A percentile compares a stretch with the other conserved stretches of the same genome.
Evolutionary conservation across 495 filamentous ascomycete genomes (phyloP).

Genomic region (Penicillium herquei): DNA sequence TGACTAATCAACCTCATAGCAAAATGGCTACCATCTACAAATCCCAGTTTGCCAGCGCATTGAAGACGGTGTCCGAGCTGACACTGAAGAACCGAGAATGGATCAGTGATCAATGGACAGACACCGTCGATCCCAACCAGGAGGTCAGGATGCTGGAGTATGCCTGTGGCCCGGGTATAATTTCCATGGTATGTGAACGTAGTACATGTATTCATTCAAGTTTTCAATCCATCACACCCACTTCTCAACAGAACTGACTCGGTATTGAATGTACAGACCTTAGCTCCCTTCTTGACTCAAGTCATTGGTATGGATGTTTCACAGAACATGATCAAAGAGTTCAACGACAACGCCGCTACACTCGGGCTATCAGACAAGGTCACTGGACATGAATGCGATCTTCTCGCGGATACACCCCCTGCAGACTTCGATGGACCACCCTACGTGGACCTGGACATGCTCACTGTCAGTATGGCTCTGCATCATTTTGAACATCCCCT

Average conservation of each 20-base stretch:
- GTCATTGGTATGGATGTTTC: slow-evolving; percentile 67
- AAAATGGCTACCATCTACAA: slow-evolving; percentile 46
- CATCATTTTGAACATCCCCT: slow-evolving; percentile 70
- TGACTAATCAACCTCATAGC: slow-evolving; percentile 22
- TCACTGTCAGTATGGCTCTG: slow-evolving; percentile 62
- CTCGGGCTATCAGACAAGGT: slow-evolving; percentile 51
- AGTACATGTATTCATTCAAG: too few relatives aligned
- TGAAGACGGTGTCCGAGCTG: slow-evolving; percentile 34
- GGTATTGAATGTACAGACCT: slow-evolving; percentile 33
- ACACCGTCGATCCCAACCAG: slow-evolving; percentile 37
- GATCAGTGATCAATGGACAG: slow-evolving; percentile 59
- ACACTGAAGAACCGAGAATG: slow-evolving; percentile 53
- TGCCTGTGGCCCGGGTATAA: slow-evolving; percentile 68
- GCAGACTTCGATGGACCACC: slow-evolving; percentile 43
- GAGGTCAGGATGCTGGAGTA: slow-evolving; percentile 67
- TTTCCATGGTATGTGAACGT: slow-evolving; percentile 50
- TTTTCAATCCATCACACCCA: too few relatives aligned
- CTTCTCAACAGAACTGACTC: not conserved
- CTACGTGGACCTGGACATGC: slow-evolving; percentile 61
- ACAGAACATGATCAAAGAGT: slow-evolving; percentile 61
- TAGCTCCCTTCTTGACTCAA: slow-evolving; percentile 59
- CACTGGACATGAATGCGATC: slow-evolving; percentile 58
- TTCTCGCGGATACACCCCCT: slow-evolving; percentile 43
- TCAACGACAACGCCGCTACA: slow-evolving; percentile 44
- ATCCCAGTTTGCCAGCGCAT: slow-evolving; percentile 36